Evolutionary conservation across 2,329 filamentous ascomycete species (phyloP).

Genomic region (Herpotrichia juniperi): DNA sequence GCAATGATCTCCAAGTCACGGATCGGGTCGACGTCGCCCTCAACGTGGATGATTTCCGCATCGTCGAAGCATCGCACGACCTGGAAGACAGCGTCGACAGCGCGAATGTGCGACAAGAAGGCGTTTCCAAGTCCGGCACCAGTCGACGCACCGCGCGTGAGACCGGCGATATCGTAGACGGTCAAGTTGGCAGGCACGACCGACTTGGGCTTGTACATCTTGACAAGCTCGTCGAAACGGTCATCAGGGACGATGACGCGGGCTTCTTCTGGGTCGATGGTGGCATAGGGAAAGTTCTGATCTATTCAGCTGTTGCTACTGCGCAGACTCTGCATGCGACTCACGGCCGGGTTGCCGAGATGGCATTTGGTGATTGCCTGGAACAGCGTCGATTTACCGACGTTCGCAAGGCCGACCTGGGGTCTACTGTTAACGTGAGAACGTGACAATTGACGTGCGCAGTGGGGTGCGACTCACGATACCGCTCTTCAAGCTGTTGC

Average conservation of each 20-base stretch:
- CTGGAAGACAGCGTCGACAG: conserved; percentile 97
- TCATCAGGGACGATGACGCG: conserved; percentile 96
- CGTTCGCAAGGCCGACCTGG: conserved; percentile 97
- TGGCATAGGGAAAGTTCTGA: conserved; percentile 97
- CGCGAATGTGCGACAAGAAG: conserved; percentile 98
- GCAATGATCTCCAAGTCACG: conserved; percentile 96
- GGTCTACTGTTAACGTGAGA: conserved; percentile 52
- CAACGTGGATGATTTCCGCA: conserved; percentile 98
- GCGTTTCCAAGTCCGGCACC: conserved; percentile 97
- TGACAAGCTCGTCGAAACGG: conserved; percentile 91
- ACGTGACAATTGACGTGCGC: conserved; percentile 34
- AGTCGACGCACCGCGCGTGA: conserved; percentile 94
- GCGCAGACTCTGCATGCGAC: conserved; percentile 41
- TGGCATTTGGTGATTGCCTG: conserved; percentile 98
- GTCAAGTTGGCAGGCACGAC: conserved; percentile 96
- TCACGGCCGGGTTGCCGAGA: conserved; percentile 94
- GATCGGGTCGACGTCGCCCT: conserved; percentile 95
- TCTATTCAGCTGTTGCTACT: conserved; percentile 24
- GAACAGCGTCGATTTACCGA: conserved; percentile 99
- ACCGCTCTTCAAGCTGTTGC: conserved; percentile 98
- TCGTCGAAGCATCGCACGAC: conserved; percentile 98
- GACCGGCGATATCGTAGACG: conserved; percentile 97
- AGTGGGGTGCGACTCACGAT: conserved; percentile 77
- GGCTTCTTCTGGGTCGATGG: conserved; percentile 97
- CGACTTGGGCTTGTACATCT: conserved; percentile 98